phyloP scores from a whole-genome alignment of 176 grass and related monocot species.

The Triticum aestivum region DNA sequence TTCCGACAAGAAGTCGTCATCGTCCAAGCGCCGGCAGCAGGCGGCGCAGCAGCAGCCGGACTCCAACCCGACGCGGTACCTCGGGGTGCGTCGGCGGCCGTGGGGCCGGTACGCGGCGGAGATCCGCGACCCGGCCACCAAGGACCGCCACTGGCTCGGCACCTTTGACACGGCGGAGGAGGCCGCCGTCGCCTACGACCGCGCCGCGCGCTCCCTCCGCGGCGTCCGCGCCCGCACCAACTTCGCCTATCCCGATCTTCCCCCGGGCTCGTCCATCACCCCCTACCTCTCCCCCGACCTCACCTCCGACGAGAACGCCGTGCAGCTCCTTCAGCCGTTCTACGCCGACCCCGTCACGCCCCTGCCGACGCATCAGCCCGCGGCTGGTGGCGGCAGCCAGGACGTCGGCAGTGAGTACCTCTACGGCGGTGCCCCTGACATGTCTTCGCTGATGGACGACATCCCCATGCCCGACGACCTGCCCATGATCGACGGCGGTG shows the following conservation, averaged over 20 bases:
- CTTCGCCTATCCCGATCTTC: slow-evolving; percentile 96
- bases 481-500: not conserved
- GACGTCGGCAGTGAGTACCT: not conserved
- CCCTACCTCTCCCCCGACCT: slow-evolving; percentile 96
- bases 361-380: not conserved
- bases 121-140: slow-evolving; percentile 93
- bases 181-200: slow-evolving; percentile 95
- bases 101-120: slow-evolving; percentile 98
- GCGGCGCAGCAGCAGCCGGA: slow-evolving; percentile 28
- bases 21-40: slow-evolving; percentile 64
- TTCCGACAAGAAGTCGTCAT: slow-evolving; percentile 48
- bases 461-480: slow-evolving; percentile 43
- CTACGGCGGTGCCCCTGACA: slow-evolving; percentile 4
- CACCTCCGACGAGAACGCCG: slow-evolving; percentile 37
- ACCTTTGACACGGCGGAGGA: slow-evolving; percentile 98
- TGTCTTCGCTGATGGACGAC: slow-evolving; percentile 44
- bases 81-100: slow-evolving; percentile 77
- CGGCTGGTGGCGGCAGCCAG: not conserved
- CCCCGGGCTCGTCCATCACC: slow-evolving; percentile 85
- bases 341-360: slow-evolving; percentile 8
- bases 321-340: slow-evolving; percentile 50
- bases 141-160: slow-evolving; percentile 95
- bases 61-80: slow-evolving; percentile 57
- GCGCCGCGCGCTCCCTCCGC: slow-evolving; percentile 74
- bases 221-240: slow-evolving; percentile 83